Evolutionary conservation across 2,329 filamentous ascomycete genomes (phyloP).

Genomic region (Tolypocladium tropicale): DNA sequence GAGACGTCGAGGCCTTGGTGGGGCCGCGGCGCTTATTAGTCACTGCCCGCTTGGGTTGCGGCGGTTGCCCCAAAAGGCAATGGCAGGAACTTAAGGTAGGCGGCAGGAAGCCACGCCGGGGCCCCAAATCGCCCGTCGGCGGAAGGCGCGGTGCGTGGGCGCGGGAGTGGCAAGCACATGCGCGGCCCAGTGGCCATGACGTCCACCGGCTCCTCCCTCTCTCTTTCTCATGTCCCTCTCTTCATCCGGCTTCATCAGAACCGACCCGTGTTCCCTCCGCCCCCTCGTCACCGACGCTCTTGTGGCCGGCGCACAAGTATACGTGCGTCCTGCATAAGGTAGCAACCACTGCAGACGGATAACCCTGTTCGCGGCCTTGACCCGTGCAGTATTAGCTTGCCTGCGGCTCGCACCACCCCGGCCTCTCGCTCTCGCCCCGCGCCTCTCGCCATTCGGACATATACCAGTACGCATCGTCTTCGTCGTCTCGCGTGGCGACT

Average conservation of each 20-base stretch:
- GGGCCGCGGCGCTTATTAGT: background rate
- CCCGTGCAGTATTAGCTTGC: background rate
- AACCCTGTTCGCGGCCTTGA: background rate
- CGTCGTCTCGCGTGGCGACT: background rate
- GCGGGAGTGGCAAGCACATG: background rate
- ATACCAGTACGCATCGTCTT: background rate
- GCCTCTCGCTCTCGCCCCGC: background rate
- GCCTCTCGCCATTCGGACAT: background rate
- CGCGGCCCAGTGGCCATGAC: background rate
- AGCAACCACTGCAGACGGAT: background rate
- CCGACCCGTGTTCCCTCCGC: too few relatives aligned
- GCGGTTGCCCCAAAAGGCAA: background rate
- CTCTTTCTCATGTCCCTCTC: too few relatives aligned
- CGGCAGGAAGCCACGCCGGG: too few relatives aligned
- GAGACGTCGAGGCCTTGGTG: too few relatives aligned
- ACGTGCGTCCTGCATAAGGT: background rate
- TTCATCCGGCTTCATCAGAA: too few relatives aligned
- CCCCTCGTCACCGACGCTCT: background rate
- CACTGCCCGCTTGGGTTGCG: too few relatives aligned
- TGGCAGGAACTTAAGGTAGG: background rate
- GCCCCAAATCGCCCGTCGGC: too few relatives aligned
- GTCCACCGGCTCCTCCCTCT: too few relatives aligned
- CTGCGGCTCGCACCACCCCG: background rate
- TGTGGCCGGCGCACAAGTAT: background rate
- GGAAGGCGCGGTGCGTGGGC: background rate